Conservation (phyloP, 2,329 filamentous ascomycete genomes). For the Fusarium ambrosium region DNA sequence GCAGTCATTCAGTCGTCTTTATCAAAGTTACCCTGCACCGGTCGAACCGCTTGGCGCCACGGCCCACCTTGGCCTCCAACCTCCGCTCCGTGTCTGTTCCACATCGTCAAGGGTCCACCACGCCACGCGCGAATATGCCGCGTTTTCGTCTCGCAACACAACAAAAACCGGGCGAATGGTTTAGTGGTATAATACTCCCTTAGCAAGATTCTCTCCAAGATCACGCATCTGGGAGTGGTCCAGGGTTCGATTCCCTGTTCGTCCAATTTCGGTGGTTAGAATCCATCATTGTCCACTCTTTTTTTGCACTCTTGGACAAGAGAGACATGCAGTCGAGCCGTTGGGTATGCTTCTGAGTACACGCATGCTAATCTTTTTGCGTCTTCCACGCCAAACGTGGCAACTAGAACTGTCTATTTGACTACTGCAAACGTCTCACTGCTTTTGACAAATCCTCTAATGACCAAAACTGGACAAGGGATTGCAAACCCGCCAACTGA, state of each 20-base stretch:
- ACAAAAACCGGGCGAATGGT: constrained; percentile 44
- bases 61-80: background rate
- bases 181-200: constrained; percentile 49
- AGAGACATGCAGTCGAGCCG: background rate
- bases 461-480: background rate
- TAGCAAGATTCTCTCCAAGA: constrained; percentile 32
- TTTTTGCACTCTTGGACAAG: background rate
- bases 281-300: constrained; percentile 15
- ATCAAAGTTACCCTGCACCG: background rate
- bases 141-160: background rate
- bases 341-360: background rate
- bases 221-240: constrained; percentile 29
- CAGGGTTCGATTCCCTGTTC: constrained; percentile 46
- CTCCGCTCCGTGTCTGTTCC: background rate
- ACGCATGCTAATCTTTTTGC: background rate
- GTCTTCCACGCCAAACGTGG: background rate
- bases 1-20: background rate
- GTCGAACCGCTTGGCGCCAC: background rate
- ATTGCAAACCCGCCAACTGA: background rate
- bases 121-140: constrained; percentile 14
- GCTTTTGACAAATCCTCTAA: background rate
- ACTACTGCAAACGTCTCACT: background rate
- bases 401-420: background rate
- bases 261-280: constrained; percentile 36
- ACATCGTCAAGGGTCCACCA: background rate